Conservation (phyloP, 148 eudicot species). For the Rhododendron molle region DNA sequence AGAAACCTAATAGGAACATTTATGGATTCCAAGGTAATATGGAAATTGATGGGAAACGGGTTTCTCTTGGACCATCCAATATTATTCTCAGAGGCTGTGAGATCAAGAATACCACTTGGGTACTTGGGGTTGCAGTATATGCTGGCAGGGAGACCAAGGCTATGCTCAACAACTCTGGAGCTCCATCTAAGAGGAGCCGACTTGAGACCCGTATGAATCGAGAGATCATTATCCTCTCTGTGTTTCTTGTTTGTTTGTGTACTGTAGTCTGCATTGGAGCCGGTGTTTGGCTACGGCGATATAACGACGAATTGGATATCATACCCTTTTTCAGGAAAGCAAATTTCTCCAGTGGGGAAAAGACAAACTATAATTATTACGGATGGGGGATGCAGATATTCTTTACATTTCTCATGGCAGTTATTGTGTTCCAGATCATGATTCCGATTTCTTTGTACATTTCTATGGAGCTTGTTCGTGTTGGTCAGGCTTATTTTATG, state of each 20-base stretch:
- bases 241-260: constrained; percentile 70
- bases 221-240: constrained; percentile 77
- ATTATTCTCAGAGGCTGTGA: constrained; percentile 93
- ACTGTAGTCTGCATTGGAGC: constrained; percentile 63
- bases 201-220: constrained; percentile 91
- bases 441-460: constrained; percentile 95
- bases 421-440: constrained; percentile 94
- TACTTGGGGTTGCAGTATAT: constrained; percentile 83
- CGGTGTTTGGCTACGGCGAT: constrained; percentile 74
- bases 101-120: constrained; percentile 92
- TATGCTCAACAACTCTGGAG: constrained; percentile 97
- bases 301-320: constrained; percentile 57
- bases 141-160: constrained; percentile 95
- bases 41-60: constrained; percentile 87
- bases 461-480: constrained; percentile 99
- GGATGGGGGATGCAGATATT: constrained; percentile 87
- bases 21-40: constrained; percentile 89
- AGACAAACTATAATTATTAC: constrained; percentile 57
- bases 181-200: constrained; percentile 93
- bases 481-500: constrained; percentile 99
- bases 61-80: constrained; percentile 93
- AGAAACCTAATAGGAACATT: constrained; percentile 91
- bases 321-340: constrained; percentile 73
- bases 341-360: constrained; percentile 43
- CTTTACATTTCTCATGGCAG: constrained; percentile 92